These are phyloP conservation scores for Lactifluus volemus DNA, from an alignment of 768 basidiomycete genomes.

Conservation along the genomic window DNA sequence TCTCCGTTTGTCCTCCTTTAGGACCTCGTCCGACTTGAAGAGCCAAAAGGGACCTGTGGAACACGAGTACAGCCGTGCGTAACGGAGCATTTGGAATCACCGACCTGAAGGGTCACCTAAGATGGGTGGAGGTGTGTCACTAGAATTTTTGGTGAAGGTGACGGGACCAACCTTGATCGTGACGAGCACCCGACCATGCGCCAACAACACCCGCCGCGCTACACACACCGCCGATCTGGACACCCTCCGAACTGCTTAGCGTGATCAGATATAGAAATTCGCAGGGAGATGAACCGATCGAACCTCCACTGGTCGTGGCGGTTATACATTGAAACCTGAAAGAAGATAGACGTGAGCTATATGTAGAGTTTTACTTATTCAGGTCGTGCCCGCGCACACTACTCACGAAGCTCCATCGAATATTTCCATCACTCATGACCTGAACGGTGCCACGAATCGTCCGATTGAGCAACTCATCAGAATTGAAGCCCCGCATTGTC, in stretches of 20 bases:
- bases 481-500: slow-evolving; percentile 22
- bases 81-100: slow-evolving; percentile 15
- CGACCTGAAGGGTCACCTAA: slow-evolving; percentile 61
- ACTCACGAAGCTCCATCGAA: slow-evolving; percentile 47
- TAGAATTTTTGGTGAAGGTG: not conserved
- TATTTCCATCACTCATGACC: slow-evolving; percentile 27
- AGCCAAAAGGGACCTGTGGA: slow-evolving; percentile 62
- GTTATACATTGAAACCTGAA: slow-evolving; percentile 47
- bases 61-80: not conserved
- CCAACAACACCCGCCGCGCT: slow-evolving; percentile 63
- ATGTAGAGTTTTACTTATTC: not conserved
- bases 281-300: slow-evolving; percentile 6
- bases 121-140: not conserved
- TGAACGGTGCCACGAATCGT: slow-evolving; percentile 29
- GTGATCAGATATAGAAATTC: not conserved
- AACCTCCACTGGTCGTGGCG: slow-evolving; percentile 53
- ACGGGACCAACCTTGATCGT: slow-evolving; percentile 39
- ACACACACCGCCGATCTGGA: slow-evolving; percentile 55
- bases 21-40: slow-evolving; percentile 34
- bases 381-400: slow-evolving; percentile 23
- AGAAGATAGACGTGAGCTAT: not conserved
- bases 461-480: slow-evolving; percentile 23
- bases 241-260: slow-evolving; percentile 49
- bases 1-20: slow-evolving; percentile 5
- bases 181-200: slow-evolving; percentile 55